Conservation (phyloP, 371 early-diverging fungal genomes). For the Mucor saturninus region DNA sequence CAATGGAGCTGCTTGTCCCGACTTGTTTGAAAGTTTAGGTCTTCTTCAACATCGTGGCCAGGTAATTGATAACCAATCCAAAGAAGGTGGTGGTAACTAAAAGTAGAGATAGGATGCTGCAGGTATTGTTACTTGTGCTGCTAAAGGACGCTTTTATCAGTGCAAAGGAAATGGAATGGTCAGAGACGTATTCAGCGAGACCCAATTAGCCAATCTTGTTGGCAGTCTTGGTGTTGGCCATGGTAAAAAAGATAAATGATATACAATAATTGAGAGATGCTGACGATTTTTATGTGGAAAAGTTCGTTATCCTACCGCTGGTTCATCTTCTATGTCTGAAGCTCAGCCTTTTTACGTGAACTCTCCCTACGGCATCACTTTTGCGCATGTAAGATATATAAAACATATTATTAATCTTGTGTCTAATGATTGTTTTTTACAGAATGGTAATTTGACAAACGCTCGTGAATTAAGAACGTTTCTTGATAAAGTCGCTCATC, state of each 20-base stretch:
- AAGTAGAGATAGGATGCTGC: slow-evolving; percentile 86
- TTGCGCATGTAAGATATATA: slow-evolving; percentile 81
- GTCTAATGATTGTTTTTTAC: slow-evolving; percentile 7
- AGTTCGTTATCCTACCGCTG: slow-evolving; percentile 98
- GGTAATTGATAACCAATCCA: slow-evolving; percentile 55
- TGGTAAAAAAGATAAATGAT: slow-evolving; percentile 62
- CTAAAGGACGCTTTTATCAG: slow-evolving; percentile 94
- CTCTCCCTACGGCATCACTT: slow-evolving; percentile 94
- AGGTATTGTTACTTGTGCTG: slow-evolving; percentile 97
- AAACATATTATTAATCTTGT: neutral
- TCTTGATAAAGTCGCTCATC: slow-evolving; percentile 91
- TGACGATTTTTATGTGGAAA: slow-evolving; percentile 1
- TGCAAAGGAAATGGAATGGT: slow-evolving; percentile 98
- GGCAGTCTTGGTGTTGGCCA: slow-evolving; percentile 95
- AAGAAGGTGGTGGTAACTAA: neutral
- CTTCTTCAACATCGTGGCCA: slow-evolving; percentile 97
- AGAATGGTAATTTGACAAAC: slow-evolving; percentile 97
- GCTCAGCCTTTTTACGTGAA: slow-evolving; percentile 99
- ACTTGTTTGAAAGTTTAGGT: slow-evolving; percentile 91
- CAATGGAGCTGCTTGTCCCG: slow-evolving; percentile 73
- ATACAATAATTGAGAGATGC: neutral
- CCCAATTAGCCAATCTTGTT: slow-evolving; percentile 72
- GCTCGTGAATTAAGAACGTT: slow-evolving; percentile 82
- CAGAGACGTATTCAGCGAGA: slow-evolving; percentile 88
- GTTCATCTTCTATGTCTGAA: slow-evolving; percentile 90